A percentile compares a stretch with the other conserved stretches of the same genome.
These are phyloP conservation scores for Vitis amurensis DNA, from an alignment of 164 flowering plant genomes.

Conservation along the genomic window DNA sequence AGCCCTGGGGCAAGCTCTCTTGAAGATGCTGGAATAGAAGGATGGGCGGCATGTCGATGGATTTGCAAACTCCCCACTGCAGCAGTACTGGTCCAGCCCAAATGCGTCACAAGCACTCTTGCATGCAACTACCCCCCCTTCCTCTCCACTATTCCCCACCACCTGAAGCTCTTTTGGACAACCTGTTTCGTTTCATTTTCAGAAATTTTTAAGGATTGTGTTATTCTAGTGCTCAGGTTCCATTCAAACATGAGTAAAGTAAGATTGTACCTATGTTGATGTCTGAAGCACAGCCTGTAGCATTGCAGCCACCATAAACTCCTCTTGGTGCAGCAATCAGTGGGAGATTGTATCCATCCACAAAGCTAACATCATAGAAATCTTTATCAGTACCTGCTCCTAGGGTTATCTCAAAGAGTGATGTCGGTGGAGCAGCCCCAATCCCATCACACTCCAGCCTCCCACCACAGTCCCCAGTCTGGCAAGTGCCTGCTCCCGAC, in stretches of 20 bases:
- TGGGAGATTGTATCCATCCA: constrained; percentile 84
- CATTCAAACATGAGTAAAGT: too few species aligned
- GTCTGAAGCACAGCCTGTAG: constrained; percentile 59
- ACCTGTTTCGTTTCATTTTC: constrained; percentile 30
- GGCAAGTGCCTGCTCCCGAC: constrained; percentile 53
- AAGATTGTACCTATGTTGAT: constrained; percentile 49
- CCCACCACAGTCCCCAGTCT: constrained; percentile 81
- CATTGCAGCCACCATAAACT: constrained; percentile 50
- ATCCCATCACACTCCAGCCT: constrained; percentile 63
- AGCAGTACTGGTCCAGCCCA: constrained; percentile 76
- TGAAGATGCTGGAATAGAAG: constrained; percentile 66
- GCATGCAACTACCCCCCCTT: constrained; percentile 64
- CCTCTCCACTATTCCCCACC: constrained; percentile 32
- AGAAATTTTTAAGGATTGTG: neutral
- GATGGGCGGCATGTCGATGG: constrained; percentile 73
- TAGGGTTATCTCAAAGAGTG: constrained; percentile 77
- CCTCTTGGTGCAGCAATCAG: constrained; percentile 52
- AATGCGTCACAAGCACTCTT: constrained; percentile 86
- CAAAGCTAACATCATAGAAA: constrained; percentile 79
- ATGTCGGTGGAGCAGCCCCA: constrained; percentile 71
- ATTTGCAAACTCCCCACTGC: constrained; percentile 74
- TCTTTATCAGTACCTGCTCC: constrained; percentile 53
- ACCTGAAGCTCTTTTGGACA: constrained; percentile 88
- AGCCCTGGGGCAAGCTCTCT: constrained; percentile 80
- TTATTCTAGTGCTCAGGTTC: neutral